A percentile compares a stretch with the other conserved stretches of the same genome.
phyloP scores from a whole-genome alignment of 2,329 filamentous ascomycete species.

The Ophiocordyceps robertsii region DNA sequence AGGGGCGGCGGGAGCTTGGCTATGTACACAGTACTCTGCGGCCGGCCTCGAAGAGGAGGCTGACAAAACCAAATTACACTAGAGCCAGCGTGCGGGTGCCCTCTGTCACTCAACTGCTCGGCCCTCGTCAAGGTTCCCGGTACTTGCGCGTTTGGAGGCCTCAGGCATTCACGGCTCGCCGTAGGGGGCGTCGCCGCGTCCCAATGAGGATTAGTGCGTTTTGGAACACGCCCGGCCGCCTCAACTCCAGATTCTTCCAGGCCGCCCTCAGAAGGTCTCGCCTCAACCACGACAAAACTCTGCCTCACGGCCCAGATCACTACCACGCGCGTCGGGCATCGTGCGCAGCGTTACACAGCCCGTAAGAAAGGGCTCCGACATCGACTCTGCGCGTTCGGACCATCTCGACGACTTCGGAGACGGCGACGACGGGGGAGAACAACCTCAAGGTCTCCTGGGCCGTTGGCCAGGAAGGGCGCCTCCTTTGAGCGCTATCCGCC shows the following conservation, averaged over 20 bases:
- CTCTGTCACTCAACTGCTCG: not conserved
- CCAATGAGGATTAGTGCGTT: conserved; percentile 19
- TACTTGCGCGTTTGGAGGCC: conserved; percentile 4
- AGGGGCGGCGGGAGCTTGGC: not conserved
- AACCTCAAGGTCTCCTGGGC: conserved; percentile 33
- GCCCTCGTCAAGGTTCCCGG: not conserved
- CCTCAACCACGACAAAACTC: conserved; percentile 31
- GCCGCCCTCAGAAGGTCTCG: conserved; percentile 22
- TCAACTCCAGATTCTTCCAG: conserved; percentile 31
- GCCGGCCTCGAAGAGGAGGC: not conserved
- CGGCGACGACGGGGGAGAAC: conserved; percentile 31
- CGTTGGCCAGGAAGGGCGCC: conserved; percentile 30
- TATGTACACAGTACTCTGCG: not conserved
- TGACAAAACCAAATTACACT: not conserved
- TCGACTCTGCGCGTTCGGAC: conserved; percentile 18
- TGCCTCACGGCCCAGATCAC: conserved; percentile 23
- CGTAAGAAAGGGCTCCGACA: conserved; percentile 16
- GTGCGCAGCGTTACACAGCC: conserved; percentile 21
- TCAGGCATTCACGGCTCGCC: conserved; percentile 11
- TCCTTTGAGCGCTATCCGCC: conserved; percentile 27
- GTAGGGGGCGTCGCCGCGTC: conserved; percentile 7
- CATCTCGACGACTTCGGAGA: conserved; percentile 23
- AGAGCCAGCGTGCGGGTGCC: not conserved
- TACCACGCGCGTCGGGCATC: conserved; percentile 40
- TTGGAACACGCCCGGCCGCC: conserved; percentile 20